Evolutionary conservation across 1,284 basidiomycete genomes (phyloP).

Genomic region (Cystobasidium pallidum): DNA sequence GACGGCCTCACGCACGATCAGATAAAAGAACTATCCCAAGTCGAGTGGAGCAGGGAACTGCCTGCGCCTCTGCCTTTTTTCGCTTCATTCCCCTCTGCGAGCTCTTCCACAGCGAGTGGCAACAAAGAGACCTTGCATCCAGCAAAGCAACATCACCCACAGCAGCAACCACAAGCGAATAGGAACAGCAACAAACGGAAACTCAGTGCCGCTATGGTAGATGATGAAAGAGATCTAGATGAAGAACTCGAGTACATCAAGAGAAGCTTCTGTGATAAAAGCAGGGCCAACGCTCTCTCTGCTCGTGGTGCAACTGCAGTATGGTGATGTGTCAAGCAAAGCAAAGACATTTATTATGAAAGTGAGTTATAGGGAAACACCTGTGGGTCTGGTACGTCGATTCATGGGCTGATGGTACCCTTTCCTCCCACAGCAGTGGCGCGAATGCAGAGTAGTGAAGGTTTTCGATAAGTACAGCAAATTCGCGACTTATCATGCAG

Average conservation of each 20-base stretch:
- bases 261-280: slow-evolving; percentile 41
- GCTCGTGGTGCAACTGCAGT: slow-evolving; percentile 17
- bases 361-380: too few relatives aligned
- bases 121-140: not conserved
- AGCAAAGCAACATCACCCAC: slow-evolving; percentile 19
- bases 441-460: too few relatives aligned
- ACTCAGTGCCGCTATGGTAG: slow-evolving; percentile 9
- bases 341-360: too few relatives aligned
- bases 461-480: too few relatives aligned
- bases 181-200: slow-evolving; percentile 3
- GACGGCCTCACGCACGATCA: slow-evolving; percentile 28
- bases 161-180: slow-evolving; percentile 1
- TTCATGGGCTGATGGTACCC: too few relatives aligned
- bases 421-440: too few relatives aligned
- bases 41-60: slow-evolving; percentile 28
- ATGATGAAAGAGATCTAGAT: slow-evolving; percentile 35
- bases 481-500: too few relatives aligned
- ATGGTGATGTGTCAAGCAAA: slow-evolving; percentile 3
- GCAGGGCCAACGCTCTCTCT: slow-evolving; percentile 25
- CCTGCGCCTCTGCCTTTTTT: slow-evolving; percentile 9
- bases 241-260: slow-evolving; percentile 36
- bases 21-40: slow-evolving; percentile 29
- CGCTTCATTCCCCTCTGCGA: not conserved
- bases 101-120: not conserved
- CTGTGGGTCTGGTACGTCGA: too few relatives aligned